Evolutionary conservation across 805 yeast species (phyloP), one percentile per base, ranked within the genome.

Genomic region (Nakazawaea peltata): DNA sequence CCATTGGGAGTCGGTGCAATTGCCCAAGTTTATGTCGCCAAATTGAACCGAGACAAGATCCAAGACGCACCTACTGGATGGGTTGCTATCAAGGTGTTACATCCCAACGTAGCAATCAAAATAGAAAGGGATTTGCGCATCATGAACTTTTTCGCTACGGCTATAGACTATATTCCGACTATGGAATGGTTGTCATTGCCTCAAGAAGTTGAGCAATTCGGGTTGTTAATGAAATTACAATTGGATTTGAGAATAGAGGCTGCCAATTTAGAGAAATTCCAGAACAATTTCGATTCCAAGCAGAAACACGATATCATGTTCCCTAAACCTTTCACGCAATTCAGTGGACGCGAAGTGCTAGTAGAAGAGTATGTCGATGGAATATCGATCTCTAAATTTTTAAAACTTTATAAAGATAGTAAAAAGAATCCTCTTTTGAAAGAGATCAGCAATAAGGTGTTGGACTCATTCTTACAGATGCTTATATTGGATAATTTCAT

Each of bases 1-100:
- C 97, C 97, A 0, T 60, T 88, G 5, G 98, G 98, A 1, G 90
- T 90, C n/a, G 98, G 98, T 11, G 96, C 98, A 2, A 92, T 92
- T 61, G 98, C 96, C 1, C 98, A 92, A 57, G 98, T 92, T 3
- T 84, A 90, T 57, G 57, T 72, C 26, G 97, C 83, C 1, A 77
- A 74, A 44, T 57, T 85, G 17, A 70, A 77, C 12, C 50, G 57
- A 13, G 58, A 59, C 27, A 68, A 69, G 39, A 40, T 44, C 14
- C 19, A 33, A 30, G 36, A 35, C 33, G 51, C 56, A 1, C 63
- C 71, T 11, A 65, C 66, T 32, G 67, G 71, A 33, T 66, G 71
- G 56, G 95, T 86, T 19, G 97, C 97, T 0, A 77, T 92, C 32
- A 92, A 92, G 54, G 92, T 92, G 6, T 69, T 90, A 35, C 99